phyloP scores from a whole-genome alignment of 2,329 filamentous ascomycete genomes.

The Diaporthe humulicola region DNA sequence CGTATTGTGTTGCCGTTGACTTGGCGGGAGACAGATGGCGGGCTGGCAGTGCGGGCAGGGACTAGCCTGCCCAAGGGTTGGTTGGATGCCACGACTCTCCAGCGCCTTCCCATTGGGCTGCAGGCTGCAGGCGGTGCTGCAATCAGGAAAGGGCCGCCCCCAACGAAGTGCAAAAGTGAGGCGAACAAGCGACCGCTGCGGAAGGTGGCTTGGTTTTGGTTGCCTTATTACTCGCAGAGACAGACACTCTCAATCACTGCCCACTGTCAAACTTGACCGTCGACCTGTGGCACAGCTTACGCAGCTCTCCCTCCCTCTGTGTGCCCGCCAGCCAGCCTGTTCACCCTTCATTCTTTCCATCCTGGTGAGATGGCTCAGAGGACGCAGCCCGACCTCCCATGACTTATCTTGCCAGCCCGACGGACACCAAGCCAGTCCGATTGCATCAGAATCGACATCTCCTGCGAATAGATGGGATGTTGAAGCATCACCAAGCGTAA shows the following conservation, averaged over 20 bases:
- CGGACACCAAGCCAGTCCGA: not conserved
- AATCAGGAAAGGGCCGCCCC: conserved; percentile 19
- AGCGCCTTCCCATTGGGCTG: conserved; percentile 29
- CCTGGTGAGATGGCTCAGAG: not conserved
- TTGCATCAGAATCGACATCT: not conserved
- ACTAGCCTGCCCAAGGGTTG: not conserved
- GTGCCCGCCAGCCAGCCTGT: not conserved
- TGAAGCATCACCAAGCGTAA: not conserved
- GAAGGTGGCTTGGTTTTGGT: conserved; percentile 26
- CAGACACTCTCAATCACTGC: not conserved
- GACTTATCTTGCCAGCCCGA: not conserved
- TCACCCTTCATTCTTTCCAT: not conserved
- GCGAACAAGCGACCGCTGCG: conserved; percentile 32
- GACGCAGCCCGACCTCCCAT: not conserved
- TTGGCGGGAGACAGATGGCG: not conserved
- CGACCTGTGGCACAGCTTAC: conserved; percentile 13
- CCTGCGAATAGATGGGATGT: not conserved
- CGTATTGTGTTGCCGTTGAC: not conserved
- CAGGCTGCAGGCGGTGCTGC: conserved; percentile 17
- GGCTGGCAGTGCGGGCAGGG: not conserved
- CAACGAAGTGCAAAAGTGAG: conserved; percentile 27
- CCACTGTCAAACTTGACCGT: too few species aligned
- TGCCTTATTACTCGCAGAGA: conserved; percentile 18
- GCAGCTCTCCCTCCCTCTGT: not conserved
- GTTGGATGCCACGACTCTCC: not conserved